Evolutionary conservation across 2,329 filamentous ascomycete genomes (phyloP).

Genomic region (Bipolaris sorokiniana): DNA sequence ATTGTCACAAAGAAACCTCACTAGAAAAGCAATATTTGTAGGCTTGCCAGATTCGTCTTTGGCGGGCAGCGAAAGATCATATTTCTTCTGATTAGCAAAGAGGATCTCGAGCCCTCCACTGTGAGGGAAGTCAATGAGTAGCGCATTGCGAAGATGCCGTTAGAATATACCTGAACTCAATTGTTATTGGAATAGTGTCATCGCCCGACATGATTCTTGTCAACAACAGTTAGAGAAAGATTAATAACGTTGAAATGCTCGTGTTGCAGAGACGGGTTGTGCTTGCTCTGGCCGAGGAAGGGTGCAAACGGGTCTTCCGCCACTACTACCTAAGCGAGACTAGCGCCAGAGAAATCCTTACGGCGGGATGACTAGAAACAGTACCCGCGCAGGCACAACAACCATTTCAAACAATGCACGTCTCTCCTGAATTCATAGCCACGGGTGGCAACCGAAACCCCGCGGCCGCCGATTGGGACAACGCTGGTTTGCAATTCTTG

Average conservation of each 20-base stretch:
- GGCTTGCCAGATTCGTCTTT: slow-evolving; percentile 64
- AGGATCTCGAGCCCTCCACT: slow-evolving; percentile 93
- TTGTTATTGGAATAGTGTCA: slow-evolving; percentile 62
- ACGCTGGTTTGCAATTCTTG: slow-evolving; percentile 66
- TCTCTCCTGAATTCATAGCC: slow-evolving; percentile 63
- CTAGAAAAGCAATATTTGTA: slow-evolving; percentile 75
- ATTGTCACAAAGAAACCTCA: slow-evolving; percentile 78
- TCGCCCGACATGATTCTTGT: slow-evolving; percentile 33
- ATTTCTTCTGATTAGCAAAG: slow-evolving; percentile 81
- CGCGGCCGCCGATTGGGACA: slow-evolving; percentile 86
- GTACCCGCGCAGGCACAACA: slow-evolving; percentile 21
- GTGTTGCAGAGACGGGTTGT: slow-evolving; percentile 3
- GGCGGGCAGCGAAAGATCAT: slow-evolving; percentile 71
- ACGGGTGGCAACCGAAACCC: slow-evolving; percentile 91
- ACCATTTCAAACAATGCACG: slow-evolving; percentile 36
- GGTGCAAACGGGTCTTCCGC: background rate
- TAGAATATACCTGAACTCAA: slow-evolving; percentile 73
- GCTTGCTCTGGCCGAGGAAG: slow-evolving; percentile 12
- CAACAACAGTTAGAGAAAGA: background rate
- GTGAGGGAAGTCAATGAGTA: slow-evolving; percentile 16
- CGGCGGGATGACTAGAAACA: slow-evolving; percentile 27
- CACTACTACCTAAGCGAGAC: slow-evolving; percentile 33
- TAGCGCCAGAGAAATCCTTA: slow-evolving; percentile 42
- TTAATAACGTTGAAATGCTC: background rate
- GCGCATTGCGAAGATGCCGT: background rate